These are phyloP conservation scores for Leccinum truebloodii DNA, from an alignment of 768 basidiomycete species.

Conservation along the genomic window DNA sequence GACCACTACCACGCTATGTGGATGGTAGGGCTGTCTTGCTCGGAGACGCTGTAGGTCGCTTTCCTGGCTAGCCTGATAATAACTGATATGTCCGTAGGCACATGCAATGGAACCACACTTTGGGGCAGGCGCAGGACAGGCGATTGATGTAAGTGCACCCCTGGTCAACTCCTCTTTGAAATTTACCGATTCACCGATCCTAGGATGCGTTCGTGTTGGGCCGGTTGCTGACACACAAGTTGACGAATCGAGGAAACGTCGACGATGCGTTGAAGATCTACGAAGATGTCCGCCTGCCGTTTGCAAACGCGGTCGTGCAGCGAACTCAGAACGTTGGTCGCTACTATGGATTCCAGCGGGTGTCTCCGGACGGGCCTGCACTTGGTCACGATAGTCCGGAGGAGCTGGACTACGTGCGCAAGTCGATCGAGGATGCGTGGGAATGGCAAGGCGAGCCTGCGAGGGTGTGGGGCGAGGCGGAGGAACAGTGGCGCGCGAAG, in stretches of 20 bases:
- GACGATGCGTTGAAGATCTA: constrained; percentile 31
- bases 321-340: constrained; percentile 22
- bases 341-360: constrained; percentile 23
- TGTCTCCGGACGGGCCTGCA: not conserved
- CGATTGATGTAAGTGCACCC: constrained; percentile 34
- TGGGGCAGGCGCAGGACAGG: too few relatives aligned
- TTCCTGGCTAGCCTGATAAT: too few relatives aligned
- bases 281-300: constrained; percentile 34
- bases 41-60: too few relatives aligned
- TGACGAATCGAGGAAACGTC: constrained; percentile 26
- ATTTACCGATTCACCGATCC: not conserved
- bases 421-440: constrained; percentile 22
- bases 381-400: constrained; percentile 5
- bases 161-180: not conserved
- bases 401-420: constrained; percentile 12
- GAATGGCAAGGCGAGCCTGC: constrained; percentile 17
- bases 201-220: constrained; percentile 37
- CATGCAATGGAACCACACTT: too few relatives aligned
- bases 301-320: constrained; percentile 24
- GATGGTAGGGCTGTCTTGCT: too few relatives aligned
- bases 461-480: constrained; percentile 13
- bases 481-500: constrained; percentile 10
- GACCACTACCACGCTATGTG: too few relatives aligned
- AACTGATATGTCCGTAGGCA: too few relatives aligned
- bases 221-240: constrained; percentile 26